Conservation (phyloP, 805 yeast species). For the Schwanniomyces sp. region DNA sequence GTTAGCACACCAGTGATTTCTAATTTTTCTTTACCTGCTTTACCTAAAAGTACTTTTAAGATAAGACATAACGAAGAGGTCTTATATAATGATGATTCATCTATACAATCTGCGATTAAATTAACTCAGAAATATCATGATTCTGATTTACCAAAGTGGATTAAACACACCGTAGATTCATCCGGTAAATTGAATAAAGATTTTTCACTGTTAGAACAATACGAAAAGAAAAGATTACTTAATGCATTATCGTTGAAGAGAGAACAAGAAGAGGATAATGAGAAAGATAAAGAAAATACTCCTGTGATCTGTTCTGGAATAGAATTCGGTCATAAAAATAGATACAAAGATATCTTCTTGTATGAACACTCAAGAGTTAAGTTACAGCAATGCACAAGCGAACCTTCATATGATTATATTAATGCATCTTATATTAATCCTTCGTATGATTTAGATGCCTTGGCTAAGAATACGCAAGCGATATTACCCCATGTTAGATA, state of each 20-base stretch:
- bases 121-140: constrained; percentile 36
- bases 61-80: constrained; percentile 56
- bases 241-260: constrained; percentile 19
- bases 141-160: constrained; percentile 40
- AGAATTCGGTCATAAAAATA: constrained; percentile 75
- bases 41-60: constrained; percentile 33
- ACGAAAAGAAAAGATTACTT: constrained; percentile 68
- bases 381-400: constrained; percentile 27
- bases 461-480: constrained; percentile 7
- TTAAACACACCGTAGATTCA: constrained; percentile 11
- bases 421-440: constrained; percentile 74
- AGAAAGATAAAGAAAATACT: constrained; percentile 18
- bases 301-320: constrained; percentile 70
- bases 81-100: constrained; percentile 8
- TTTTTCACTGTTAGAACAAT: constrained; percentile 65
- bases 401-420: constrained; percentile 57
- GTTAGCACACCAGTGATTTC: constrained; percentile 41
- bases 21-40: constrained; percentile 54
- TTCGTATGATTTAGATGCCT: constrained; percentile 7
- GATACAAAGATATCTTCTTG: constrained; percentile 87
- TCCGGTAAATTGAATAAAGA: constrained; percentile 25
- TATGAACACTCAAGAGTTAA: constrained; percentile 83
- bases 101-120: constrained; percentile 12
- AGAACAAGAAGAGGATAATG: constrained; percentile 5
- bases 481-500: constrained; percentile 18